Conservation (phyloP, 169 alveolate species). For the Toxoplasma gondii region DNA sequence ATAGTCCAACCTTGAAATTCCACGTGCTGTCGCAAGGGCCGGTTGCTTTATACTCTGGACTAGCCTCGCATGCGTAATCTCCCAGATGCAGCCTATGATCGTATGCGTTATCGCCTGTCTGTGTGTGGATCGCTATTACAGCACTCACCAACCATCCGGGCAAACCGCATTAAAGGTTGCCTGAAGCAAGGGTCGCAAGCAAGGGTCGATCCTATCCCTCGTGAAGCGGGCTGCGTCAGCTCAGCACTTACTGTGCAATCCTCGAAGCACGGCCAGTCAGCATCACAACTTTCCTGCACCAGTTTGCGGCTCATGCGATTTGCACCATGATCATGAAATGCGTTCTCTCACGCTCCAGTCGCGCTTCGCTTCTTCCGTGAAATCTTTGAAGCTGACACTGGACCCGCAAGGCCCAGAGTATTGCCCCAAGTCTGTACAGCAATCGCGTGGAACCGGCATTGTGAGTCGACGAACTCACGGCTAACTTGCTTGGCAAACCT, state of each 20-base stretch:
- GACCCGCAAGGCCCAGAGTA: constrained; percentile 52
- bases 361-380: constrained; percentile 50
- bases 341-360: constrained; percentile 49
- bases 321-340: background rate
- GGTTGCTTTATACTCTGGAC: background rate
- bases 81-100: constrained; percentile 25
- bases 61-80: constrained; percentile 20
- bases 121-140: background rate
- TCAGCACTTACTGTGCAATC: constrained; percentile 49
- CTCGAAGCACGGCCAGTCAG: constrained; percentile 53
- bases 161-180: constrained; percentile 42
- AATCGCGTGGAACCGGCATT: too few species aligned
- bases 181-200: background rate
- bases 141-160: constrained; percentile 58
- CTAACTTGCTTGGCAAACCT: constrained; percentile 50
- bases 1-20: constrained; percentile 45
- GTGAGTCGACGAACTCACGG: background rate
- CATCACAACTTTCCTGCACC: constrained; percentile 48
- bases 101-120: background rate
- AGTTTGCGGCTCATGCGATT: background rate
- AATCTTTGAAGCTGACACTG: constrained; percentile 41
- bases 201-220: background rate
- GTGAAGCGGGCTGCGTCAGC: too few species aligned
- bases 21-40: constrained; percentile 47
- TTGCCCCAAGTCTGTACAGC: constrained; percentile 1